phyloP scores from a whole-genome alignment of 768 basidiomycete species.

The Albatrellus ellisii region DNA sequence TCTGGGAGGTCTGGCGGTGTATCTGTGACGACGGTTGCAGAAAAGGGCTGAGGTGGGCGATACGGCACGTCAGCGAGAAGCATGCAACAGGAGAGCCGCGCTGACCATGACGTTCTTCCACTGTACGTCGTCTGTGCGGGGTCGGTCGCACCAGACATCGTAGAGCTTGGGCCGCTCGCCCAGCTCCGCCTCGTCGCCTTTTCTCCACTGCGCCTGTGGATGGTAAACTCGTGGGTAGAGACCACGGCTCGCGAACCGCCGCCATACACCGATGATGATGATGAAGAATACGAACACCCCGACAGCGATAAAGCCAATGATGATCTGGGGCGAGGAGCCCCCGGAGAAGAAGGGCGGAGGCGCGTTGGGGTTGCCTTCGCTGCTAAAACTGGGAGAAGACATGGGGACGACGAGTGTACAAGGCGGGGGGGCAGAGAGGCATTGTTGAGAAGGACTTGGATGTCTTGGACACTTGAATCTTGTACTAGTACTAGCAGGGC shows the following conservation, averaged over 20 bases:
- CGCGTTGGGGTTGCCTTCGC: neutral
- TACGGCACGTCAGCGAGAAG: no score
- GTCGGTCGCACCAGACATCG: slow-evolving; percentile 6
- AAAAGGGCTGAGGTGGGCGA: no score
- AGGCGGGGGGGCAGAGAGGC: neutral
- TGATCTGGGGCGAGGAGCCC: slow-evolving; percentile 3
- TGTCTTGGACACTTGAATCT: no score
- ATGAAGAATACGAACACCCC: slow-evolving; percentile 3
- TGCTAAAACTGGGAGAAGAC: neutral
- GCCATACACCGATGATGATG: slow-evolving; percentile 4
- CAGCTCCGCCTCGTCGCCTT: neutral
- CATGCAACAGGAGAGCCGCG: no score
- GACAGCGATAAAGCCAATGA: slow-evolving; percentile 8
- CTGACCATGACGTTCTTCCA: neutral
- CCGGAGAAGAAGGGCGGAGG: neutral
- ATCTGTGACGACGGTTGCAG: no score
- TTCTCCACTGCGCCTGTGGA: neutral
- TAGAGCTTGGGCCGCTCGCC: slow-evolving; percentile 6
- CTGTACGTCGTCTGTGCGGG: neutral
- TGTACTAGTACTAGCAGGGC: no score
- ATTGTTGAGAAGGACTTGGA: no score
- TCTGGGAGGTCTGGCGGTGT: no score
- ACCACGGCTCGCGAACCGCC: neutral
- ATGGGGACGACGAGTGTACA: neutral
- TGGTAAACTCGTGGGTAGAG: neutral